Conservation (phyloP, 2,329 filamentous ascomycete genomes). For the Microdochium paspali region DNA sequence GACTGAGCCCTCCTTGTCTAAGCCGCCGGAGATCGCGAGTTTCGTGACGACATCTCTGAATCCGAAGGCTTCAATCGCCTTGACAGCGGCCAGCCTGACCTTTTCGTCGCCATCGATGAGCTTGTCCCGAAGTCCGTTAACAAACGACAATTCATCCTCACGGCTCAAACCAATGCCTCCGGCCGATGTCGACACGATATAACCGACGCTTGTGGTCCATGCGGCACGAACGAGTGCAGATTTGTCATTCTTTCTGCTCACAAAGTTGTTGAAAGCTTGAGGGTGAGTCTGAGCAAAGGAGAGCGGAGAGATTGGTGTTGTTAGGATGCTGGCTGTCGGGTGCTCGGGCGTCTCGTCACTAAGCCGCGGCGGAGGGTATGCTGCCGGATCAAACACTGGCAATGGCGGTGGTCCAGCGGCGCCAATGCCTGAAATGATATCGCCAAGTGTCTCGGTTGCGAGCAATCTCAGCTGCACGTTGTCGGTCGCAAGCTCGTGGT, state of each 20-base stretch:
- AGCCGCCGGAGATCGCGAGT: conserved; percentile 65
- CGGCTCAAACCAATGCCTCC: conserved; percentile 81
- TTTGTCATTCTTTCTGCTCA: conserved; percentile 81
- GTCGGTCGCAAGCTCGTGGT: conserved; percentile 85
- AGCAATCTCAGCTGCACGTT: conserved; percentile 78
- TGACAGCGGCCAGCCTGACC: conserved; percentile 82
- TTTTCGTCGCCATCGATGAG: conserved; percentile 84
- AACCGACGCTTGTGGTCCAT: conserved; percentile 76
- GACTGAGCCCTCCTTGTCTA: conserved; percentile 68
- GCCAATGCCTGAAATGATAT: conserved; percentile 89
- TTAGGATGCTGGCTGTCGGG: conserved; percentile 53
- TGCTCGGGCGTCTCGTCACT: conserved; percentile 44
- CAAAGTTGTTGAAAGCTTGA: conserved; percentile 71
- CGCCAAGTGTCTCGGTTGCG: conserved; percentile 88
- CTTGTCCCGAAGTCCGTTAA: conserved; percentile 68
- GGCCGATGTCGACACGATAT: conserved; percentile 84
- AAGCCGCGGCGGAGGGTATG: conserved; percentile 70
- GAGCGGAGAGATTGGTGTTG: conserved; percentile 76
- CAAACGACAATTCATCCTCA: conserved; percentile 68
- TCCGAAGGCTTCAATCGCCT: conserved; percentile 70
- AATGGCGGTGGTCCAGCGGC: conserved; percentile 75
- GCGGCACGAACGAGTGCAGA: conserved; percentile 70
- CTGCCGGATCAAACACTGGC: conserved; percentile 65
- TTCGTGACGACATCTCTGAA: conserved; percentile 76
- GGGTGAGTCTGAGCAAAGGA: conserved; percentile 81